These are phyloP conservation scores for Amanita phalloides DNA, from an alignment of 768 basidiomycete genomes.

Conservation along the genomic window DNA sequence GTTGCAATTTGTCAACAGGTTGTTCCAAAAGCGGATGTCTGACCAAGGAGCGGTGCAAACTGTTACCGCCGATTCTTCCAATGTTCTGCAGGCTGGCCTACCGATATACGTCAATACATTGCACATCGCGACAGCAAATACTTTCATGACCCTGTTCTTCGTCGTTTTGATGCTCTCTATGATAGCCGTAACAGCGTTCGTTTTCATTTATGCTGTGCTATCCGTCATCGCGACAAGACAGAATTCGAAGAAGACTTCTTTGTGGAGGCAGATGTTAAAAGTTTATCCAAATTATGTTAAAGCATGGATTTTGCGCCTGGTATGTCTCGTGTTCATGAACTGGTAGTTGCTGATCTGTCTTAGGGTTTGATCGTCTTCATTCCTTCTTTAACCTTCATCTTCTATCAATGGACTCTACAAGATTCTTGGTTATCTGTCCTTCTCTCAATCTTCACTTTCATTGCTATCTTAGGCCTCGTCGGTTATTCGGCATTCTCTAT, in stretches of 20 bases:
- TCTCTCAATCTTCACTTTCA: constrained; percentile 61
- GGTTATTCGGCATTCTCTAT: constrained; percentile 37
- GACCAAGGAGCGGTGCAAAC: constrained; percentile 42
- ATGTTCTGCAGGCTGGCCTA: constrained; percentile 69
- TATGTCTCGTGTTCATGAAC: constrained; percentile 24
- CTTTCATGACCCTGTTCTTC: constrained; percentile 85
- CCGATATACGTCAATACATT: constrained; percentile 74
- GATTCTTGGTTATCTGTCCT: constrained; percentile 85
- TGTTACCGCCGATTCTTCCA: constrained; percentile 50
- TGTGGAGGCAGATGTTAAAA: constrained; percentile 9
- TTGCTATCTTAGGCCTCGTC: constrained; percentile 39
- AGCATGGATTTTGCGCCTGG: constrained; percentile 59
- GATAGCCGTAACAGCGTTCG: constrained; percentile 41
- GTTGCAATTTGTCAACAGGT: not conserved
- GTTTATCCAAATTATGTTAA: constrained; percentile 36
- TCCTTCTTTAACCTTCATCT: constrained; percentile 67
- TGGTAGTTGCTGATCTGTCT: not conserved
- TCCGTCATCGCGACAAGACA: constrained; percentile 19
- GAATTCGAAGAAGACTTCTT: constrained; percentile 6
- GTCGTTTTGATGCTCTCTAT: constrained; percentile 57
- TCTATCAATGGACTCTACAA: constrained; percentile 86
- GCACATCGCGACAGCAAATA: constrained; percentile 76
- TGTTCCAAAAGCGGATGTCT: constrained; percentile 4
- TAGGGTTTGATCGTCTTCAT: constrained; percentile 54
- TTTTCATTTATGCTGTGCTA: constrained; percentile 37